A percentile compares a stretch with the other conserved stretches of the same genome.
phyloP scores from a whole-genome alignment of 2,329 filamentous ascomycete species.

The Passalora sequoiae region DNA sequence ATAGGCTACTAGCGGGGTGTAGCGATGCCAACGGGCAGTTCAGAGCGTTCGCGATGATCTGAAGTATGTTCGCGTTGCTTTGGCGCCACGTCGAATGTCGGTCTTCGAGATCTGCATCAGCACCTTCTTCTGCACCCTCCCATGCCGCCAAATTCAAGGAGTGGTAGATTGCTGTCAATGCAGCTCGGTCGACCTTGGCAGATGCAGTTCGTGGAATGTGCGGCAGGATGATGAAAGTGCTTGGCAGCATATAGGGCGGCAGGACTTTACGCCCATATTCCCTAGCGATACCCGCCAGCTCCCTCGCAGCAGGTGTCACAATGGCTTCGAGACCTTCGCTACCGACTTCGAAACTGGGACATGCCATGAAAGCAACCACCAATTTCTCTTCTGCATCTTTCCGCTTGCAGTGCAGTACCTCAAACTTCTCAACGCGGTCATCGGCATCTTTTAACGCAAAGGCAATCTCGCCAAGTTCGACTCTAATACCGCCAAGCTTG shows the following conservation, averaged over 20 bases:
- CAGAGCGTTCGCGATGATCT: slow-evolving; percentile 8
- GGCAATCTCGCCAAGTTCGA: slow-evolving; percentile 36
- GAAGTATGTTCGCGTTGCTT: slow-evolving; percentile 6
- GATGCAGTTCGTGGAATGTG: slow-evolving; percentile 12
- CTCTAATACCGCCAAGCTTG: slow-evolving; percentile 17
- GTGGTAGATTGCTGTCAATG: slow-evolving; percentile 12
- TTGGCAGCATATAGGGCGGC: slow-evolving; percentile 15
- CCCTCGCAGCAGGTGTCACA: slow-evolving; percentile 3
- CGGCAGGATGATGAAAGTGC: slow-evolving; percentile 11
- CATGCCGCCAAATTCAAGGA: slow-evolving; percentile 5
- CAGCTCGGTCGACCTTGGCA: slow-evolving; percentile 12
- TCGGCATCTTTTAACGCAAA: slow-evolving; percentile 14
- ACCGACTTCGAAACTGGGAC: slow-evolving; percentile 5
- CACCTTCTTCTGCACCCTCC: slow-evolving; percentile 7
- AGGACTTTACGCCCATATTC: slow-evolving; percentile 8
- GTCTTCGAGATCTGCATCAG: too few relatives aligned
- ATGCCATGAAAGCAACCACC: slow-evolving; percentile 15
- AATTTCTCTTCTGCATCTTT: slow-evolving; percentile 8
- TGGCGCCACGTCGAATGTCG: slow-evolving; percentile 4
- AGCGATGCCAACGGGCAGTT: not conserved
- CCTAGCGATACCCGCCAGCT: slow-evolving; percentile 4
- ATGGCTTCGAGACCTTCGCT: slow-evolving; percentile 1
- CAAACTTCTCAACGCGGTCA: slow-evolving; percentile 9
- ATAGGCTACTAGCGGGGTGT: slow-evolving; percentile 7
- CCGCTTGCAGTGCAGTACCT: slow-evolving; percentile 10